Evolutionary conservation across 805 yeast species (phyloP), one percentile per base, ranked within the genome.

Genomic region (Pichia ethanolica): DNA sequence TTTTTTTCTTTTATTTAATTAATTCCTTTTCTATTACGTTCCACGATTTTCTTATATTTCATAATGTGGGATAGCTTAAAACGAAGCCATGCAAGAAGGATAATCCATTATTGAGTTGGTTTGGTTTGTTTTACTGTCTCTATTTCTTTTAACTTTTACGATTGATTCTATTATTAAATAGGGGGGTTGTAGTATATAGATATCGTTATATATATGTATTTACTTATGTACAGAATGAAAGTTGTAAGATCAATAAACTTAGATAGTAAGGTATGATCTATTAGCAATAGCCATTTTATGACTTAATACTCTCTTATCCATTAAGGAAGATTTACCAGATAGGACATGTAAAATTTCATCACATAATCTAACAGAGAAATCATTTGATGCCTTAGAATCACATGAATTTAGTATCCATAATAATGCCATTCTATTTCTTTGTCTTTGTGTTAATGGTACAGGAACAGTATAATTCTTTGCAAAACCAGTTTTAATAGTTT

Each of bases 371-470:
- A 93, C 97, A 2, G 95, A 73, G 60, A 86, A 86, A 60, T 86
- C 93, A 50, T 81, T 79, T 14, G 90, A 82, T 43, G 81, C 82
- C 65, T 95, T 82, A 60, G 85, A 82, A 52, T 81, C 77, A 39
- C 95, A 79, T 25, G 95, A 89, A 52, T 88, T 96, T 48, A 89
- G 67, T 45, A 93, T 84, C 98, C 98, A 93, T 56, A 73, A 68
- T 74, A 95, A 86, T 3, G 98, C 97, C 60, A 79, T 80, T 67
- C 97, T 79, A 58, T 80, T 73, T 66, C 98, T 78, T 69, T 89
- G 96, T 68, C 89, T 82, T 59, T 79, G 81, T 45, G 79, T 81
- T 60, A 91, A 72, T 9, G 97, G 96, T 36, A 78, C 81, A 5
- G 99, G 99, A 45, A 88, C 83, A 38, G 82, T 75, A 52, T 78